Conservation (phyloP, 2,329 filamentous ascomycete genomes). For the Raffaelea ambrosiae region DNA sequence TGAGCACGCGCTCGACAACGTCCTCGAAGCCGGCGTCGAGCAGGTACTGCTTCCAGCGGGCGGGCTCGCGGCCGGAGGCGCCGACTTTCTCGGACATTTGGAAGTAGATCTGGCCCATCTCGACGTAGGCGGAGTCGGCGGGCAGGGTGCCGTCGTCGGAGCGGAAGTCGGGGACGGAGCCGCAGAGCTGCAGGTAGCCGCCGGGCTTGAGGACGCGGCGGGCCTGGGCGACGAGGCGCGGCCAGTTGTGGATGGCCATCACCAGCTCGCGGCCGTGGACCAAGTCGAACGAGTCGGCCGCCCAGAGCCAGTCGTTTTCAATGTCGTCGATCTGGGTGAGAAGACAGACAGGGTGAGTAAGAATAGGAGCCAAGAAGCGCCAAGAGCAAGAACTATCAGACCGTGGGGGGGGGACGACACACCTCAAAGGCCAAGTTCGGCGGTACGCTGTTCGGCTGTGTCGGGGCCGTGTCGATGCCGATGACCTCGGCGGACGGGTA, state of each 20-base stretch:
- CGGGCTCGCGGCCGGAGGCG: conserved; percentile 12
- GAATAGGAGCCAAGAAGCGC: not conserved
- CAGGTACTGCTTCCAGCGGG: conserved; percentile 11
- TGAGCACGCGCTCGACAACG: conserved; percentile 1
- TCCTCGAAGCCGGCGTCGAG: conserved; percentile 11
- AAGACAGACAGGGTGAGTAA: not conserved
- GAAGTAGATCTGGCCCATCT: not conserved
- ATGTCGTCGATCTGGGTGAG: conserved; percentile 27
- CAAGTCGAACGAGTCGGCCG: conserved; percentile 25
- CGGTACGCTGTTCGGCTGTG: conserved; percentile 33
- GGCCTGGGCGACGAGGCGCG: conserved; percentile 26
- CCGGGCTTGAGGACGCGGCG: conserved; percentile 6
- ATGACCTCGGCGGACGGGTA: conserved; percentile 20
- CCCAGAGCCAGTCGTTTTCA: conserved; percentile 26
- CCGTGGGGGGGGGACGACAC: too few species aligned
- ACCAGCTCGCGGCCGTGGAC: conserved; percentile 21
- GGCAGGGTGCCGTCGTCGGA: conserved; percentile 13
- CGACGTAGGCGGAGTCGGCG: not conserved
- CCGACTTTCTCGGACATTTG: conserved; percentile 6
- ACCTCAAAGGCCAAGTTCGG: conserved; percentile 25
- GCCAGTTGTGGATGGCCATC: conserved; percentile 16
- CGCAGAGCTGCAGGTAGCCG: not conserved
- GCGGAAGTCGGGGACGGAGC: not conserved
- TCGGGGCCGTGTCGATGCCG: conserved; percentile 41
- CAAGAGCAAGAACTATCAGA: too few species aligned